These are phyloP conservation scores for Hypomontagnella submonticulosa DNA, from an alignment of 495 filamentous ascomycete species.

Conservation along the genomic window DNA sequence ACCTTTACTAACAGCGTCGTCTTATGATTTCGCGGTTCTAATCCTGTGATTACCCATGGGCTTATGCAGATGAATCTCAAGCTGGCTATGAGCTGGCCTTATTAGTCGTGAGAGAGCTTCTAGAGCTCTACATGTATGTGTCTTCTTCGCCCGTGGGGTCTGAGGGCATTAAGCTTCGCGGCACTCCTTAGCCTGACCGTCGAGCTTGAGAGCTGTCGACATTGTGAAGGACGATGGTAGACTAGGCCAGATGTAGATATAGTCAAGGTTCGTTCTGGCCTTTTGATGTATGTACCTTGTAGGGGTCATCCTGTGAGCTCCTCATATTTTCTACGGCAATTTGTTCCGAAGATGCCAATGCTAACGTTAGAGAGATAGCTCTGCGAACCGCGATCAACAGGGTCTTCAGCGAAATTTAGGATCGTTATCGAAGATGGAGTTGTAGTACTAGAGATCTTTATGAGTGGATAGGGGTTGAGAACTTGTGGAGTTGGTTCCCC, in stretches of 20 bases:
- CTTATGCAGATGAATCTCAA: background rate
- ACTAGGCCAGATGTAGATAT: background rate
- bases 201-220: background rate
- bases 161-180: constrained; percentile 15
- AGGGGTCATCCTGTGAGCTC: too few species aligned
- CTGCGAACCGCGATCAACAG: background rate
- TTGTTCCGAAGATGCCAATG: background rate
- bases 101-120: too few species aligned
- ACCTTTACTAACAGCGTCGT: background rate
- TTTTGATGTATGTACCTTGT: background rate
- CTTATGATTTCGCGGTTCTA: background rate
- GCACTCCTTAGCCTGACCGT: background rate
- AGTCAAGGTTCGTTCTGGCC: constrained; percentile 16
- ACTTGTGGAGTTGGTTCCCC: too few species aligned
- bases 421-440: background rate
- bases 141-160: background rate
- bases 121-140: too few species aligned
- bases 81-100: background rate
- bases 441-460: background rate
- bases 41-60: background rate
- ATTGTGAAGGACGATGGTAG: background rate
- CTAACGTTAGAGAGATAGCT: too few species aligned
- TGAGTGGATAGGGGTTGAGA: background rate
- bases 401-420: background rate
- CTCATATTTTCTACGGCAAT: background rate